phyloP scores from a whole-genome alignment of 768 basidiomycete species.

The Naganishia kalamii region DNA sequence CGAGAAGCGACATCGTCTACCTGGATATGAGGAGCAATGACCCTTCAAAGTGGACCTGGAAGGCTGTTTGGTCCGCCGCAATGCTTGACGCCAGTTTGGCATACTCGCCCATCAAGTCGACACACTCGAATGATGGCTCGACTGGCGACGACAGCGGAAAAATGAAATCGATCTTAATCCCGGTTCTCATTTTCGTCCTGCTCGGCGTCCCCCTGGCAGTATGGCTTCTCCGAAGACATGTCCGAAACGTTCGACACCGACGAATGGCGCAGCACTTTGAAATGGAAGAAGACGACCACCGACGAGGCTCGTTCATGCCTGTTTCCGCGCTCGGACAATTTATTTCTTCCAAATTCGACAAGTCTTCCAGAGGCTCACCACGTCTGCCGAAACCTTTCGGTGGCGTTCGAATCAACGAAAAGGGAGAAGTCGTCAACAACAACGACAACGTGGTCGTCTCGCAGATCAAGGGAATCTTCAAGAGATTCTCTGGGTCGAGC shows the following conservation, averaged over 20 bases:
- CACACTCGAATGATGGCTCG: neutral
- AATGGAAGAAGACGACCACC: conserved; percentile 18
- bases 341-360: neutral
- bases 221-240: conserved; percentile 33
- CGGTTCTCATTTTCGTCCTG: conserved; percentile 30
- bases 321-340: conserved; percentile 9
- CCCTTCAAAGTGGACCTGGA: conserved; percentile 39
- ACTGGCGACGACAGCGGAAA: conserved; percentile 18
- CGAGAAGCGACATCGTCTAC: conserved; percentile 38
- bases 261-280: conserved; percentile 39
- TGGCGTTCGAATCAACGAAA: conserved; percentile 15
- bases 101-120: conserved; percentile 1
- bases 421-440: conserved; percentile 6
- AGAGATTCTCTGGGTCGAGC: conserved; percentile 17
- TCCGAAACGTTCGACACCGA: conserved; percentile 35
- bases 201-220: conserved; percentile 33
- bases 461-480: conserved; percentile 26
- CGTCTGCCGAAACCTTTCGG: conserved; percentile 17
- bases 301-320: neutral
- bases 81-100: conserved; percentile 31
- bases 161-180: conserved; percentile 31
- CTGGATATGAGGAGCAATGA: conserved; percentile 41
- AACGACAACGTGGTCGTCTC: neutral
- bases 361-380: neutral
- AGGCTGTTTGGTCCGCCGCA: conserved; percentile 34